Base-by-base conservation (phyloP, 1,139 yeast genomes). In the Ogataea hybrid region DNA sequence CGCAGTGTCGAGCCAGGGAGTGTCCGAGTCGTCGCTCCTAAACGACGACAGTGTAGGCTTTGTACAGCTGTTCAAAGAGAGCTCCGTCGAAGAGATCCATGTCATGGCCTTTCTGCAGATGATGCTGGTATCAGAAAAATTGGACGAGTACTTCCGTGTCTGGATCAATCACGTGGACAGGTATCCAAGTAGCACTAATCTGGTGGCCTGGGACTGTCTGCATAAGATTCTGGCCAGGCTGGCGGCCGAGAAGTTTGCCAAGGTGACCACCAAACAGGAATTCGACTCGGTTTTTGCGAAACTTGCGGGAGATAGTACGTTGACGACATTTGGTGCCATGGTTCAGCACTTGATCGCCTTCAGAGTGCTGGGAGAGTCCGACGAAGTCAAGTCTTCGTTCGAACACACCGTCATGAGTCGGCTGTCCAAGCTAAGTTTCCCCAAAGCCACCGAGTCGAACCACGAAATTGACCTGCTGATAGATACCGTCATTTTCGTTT, bases 381-480 rank as follows among this genome's bases (percentile, higher is more conserved):
- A 36, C 16, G 29, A 33, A 33, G 31, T 41, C 31, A 11, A 6
- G 17, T 10, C 23, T 27, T 22, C 37, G 32, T 50, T 43, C 11
- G 46, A 39, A 25, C 35, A 29, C 22, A 31, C 22, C 10, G 43
- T 33, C 15, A 21, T n/a, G 18, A 34, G 12, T 11, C 6, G 44
- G 61, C 6, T 53, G 63, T 34, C 46, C 48, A 12, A 37, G 49
- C 1, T 68, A 2, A 55, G 58, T 6, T 71, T 74, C 43, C 81
- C 81, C 0, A 62, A 55, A 28, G 76, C 81, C 3, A 58, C 65
- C 6, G 70, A 71, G 36, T 15, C 57, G 1, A 75, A 73, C 49
- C 55, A 42, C 1, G 46, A 51, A 3, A 48, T 64, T 6, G 64
- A 63, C 39, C 49, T 61, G 20, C 53, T 62, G 34, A 60, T 57